Base-by-base conservation (phyloP, 139 green algal genomes). In the Micromonas commoda region DNA sequence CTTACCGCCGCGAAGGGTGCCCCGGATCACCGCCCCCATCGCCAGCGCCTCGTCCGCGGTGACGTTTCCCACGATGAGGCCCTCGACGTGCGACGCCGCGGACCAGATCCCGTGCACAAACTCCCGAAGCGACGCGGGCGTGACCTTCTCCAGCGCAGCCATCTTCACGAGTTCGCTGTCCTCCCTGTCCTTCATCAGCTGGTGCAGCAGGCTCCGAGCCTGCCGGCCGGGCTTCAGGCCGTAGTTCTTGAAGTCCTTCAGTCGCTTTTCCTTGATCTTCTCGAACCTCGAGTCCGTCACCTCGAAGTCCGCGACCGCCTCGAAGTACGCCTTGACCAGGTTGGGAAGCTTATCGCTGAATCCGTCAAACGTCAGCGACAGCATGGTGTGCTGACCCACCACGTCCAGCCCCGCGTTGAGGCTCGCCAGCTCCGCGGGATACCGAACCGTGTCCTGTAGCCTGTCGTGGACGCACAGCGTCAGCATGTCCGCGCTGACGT, bases 301-400 rank as follows among this genome's bases (percentile, higher is more conserved):
- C 2, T 34, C 53, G 3, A 75, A 39, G 23, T 35, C 52, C 6
- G 34, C 32, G 0, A 61, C 23, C 21, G 37, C 53, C 20, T 29
- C 1, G 33, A 75, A 75, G 38, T 75, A 75, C 33, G 68, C 28
- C 35, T 34, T 35, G 1, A 39, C 68, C 9, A 69, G 29, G 13
- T 77, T 52, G 3, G 20, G 26, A 52, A 77, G 52, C 28, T 66
- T 77, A 26, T 77, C 71, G 51, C 24, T 69, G n/a, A 66, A 77
- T 24, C 71, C 71, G 3, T 77, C 71, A 1, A 77, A 68, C 2
- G 28, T 69, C 21, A 77, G 26, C 24, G 33, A 35, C 0, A 75
- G 31, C 20, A 38, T 39, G 4, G 68, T 53, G 37, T 60, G 53
- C 23, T 38, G 33, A 2, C 34, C 68, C 34, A 63, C 2, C 3